A percentile compares a stretch with the other conserved stretches of the same genome.
These are phyloP conservation scores for Linderina pennispora DNA, from an alignment of 192 early-diverging fungal species.

Conservation along the genomic window DNA sequence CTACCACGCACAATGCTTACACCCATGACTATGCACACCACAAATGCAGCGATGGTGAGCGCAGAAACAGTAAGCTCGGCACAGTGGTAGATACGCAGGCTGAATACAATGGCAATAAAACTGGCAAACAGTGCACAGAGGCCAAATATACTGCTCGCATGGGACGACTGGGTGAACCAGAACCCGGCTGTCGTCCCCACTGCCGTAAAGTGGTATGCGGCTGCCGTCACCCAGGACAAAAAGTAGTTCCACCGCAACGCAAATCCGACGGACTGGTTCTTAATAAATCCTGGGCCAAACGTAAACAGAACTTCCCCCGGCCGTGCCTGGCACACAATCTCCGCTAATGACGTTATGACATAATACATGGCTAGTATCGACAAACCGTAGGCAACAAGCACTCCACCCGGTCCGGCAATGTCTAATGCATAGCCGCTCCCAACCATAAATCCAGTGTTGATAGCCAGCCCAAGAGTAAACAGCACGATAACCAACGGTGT, in stretches of 20 bases:
- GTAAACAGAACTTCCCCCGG: too few species aligned
- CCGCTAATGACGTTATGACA: constrained; percentile 22
- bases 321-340: constrained; percentile 15
- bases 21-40: neutral
- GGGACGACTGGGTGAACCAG: constrained; percentile 18
- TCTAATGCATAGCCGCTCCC: constrained; percentile 12
- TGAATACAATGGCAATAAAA: too few species aligned
- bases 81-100: too few species aligned
- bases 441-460: constrained; percentile 12
- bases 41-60: constrained; percentile 8
- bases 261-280: constrained; percentile 8
- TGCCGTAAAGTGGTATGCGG: constrained; percentile 11
- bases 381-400: constrained; percentile 8
- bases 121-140: too few species aligned
- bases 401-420: constrained; percentile 17
- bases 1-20: neutral
- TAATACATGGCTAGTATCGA: constrained; percentile 3
- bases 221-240: constrained; percentile 15
- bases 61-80: constrained; percentile 6
- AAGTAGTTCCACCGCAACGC: constrained; percentile 16
- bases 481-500: constrained; percentile 3
- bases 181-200: constrained; percentile 12
- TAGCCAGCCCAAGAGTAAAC: constrained; percentile 1
- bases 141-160: too few species aligned
- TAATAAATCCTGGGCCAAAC: too few species aligned